phyloP scores from a whole-genome alignment of 495 filamentous ascomycete species.

The Aspergillus ostianus region DNA sequence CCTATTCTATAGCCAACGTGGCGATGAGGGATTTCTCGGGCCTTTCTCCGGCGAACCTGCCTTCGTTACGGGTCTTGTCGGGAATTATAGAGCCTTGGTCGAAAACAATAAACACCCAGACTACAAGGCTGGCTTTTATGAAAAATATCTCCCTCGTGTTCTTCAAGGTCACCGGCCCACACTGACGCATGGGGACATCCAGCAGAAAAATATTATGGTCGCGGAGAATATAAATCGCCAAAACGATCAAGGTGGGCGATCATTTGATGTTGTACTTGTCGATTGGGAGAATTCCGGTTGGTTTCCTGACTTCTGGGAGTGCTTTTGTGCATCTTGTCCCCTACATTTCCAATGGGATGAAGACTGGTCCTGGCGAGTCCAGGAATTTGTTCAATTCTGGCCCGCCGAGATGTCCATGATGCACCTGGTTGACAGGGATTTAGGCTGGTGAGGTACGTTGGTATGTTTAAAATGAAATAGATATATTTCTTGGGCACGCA shows the following conservation, averaged over 20 bases:
- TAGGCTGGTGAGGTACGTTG: constrained; percentile 20
- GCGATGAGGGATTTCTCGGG: constrained; percentile 19
- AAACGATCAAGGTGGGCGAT: constrained; percentile 25
- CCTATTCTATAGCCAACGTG: constrained; percentile 25
- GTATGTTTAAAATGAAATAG: constrained; percentile 8
- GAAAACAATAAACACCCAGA: constrained; percentile 22
- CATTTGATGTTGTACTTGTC: constrained; percentile 26
- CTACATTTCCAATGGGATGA: constrained; percentile 22
- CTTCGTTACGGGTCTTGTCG: constrained; percentile 24
- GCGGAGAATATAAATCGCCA: constrained; percentile 18
- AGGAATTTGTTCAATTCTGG: constrained; percentile 29
- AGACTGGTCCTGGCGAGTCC: constrained; percentile 29
- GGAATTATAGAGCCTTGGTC: constrained; percentile 23
- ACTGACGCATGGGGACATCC: constrained; percentile 30
- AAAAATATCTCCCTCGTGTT: constrained; percentile 19
- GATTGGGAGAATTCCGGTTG: constrained; percentile 28
- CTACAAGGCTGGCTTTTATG: constrained; percentile 27
- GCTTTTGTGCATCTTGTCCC: constrained; percentile 23
- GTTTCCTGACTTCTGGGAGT: constrained; percentile 32
- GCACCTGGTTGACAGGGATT: constrained; percentile 28
- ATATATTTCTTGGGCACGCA: background rate
- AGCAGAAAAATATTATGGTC: constrained; percentile 32
- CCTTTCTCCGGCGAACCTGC: constrained; percentile 24
- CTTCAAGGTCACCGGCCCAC: constrained; percentile 28
- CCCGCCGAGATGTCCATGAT: constrained; percentile 29